Percentiles rank a stretch among this genome's conserved stretches.
Conservation (phyloP, 768 basidiomycete genomes). For the Boletus vinaceobasis region DNA sequence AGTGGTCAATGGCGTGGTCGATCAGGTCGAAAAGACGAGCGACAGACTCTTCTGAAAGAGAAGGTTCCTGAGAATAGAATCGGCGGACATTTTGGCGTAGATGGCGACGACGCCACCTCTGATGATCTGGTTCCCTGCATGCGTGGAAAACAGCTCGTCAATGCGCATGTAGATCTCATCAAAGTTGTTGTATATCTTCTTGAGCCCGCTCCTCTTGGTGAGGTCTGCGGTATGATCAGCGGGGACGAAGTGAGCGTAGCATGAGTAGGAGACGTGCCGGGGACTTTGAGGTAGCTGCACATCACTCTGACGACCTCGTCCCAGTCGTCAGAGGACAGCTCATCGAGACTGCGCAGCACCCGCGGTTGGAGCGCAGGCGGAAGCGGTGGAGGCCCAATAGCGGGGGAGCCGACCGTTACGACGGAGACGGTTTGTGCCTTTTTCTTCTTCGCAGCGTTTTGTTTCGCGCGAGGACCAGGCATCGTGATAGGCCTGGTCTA, state of each 20-base stretch:
- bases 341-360: conserved; percentile 15
- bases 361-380: conserved; percentile 19
- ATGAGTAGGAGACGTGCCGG: conserved; percentile 37
- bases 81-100: conserved; percentile 60
- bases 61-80: conserved; percentile 57
- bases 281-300: conserved; percentile 50
- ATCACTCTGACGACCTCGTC: conserved; percentile 42
- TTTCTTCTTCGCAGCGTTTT: conserved; percentile 13
- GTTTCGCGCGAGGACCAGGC: conserved; percentile 29
- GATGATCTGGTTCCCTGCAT: conserved; percentile 44
- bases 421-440: conserved; percentile 12
- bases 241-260: neutral
- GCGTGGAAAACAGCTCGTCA: conserved; percentile 45
- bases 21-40: neutral
- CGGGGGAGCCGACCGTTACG: neutral
- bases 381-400: neutral
- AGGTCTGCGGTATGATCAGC: conserved; percentile 42
- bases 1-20: neutral
- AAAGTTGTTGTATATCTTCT: conserved; percentile 60
- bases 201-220: conserved; percentile 53
- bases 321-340: conserved; percentile 44
- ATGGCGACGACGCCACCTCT: conserved; percentile 58
- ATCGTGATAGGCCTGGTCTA: conserved; percentile 5
- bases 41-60: conserved; percentile 52
- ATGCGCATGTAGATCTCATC: conserved; percentile 47